Evolutionary conservation across 2,329 filamentous ascomycete genomes (phyloP), one percentile per base, ranked within the genome.

Genomic region (Verticillium klebahnii): DNA sequence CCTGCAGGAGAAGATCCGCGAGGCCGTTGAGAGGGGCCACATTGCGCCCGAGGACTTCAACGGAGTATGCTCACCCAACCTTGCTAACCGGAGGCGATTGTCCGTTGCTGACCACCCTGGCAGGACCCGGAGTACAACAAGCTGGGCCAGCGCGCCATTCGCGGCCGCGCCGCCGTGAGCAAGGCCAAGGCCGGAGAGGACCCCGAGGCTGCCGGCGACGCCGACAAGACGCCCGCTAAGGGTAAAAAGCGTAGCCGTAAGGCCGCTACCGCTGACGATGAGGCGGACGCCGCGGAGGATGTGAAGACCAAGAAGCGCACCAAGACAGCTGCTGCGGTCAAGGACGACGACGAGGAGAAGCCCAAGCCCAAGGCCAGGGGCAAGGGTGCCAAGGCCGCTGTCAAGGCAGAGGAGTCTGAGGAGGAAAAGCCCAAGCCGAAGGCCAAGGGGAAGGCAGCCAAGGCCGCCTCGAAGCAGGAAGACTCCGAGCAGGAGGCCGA

Each of bases 31-130:
- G 62, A 84, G 93, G 72, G 92, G 92, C 29, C 91, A 95, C 69
- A 89, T 98, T 68, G 89, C 90, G 67, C 83, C 92, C 52, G 89
- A 91, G 59, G 94, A 97, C 68, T 97, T 92, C 87, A 94, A 89
- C 37, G 92, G 92, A 14, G 93, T 96, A 83, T 77, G 90, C 80
- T 36, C 29, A 60, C 32, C 52, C 29, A 60, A 31, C 52, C n/a
- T 17, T 15, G 19, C 12, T 23, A 4, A 34, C 29, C 36, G 15
- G 37, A 15, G 12, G n/a, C 4, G 14, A 40, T 40, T 29, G 37
- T 40, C 15, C 34, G 31, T 29, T 25, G 34, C 29, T 52, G 2
- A 61, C 58, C 56, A 65, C 39, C 63, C 58, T 58, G 34, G 9
- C 67, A 95, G 91, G 91, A 96, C 67, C 79, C 85, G 3, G 89